A percentile compares a stretch with the other conserved stretches of the same genome.
Conservation (phyloP, 495 filamentous ascomycete genomes). For the Annulohypoxylon maeteangense region DNA sequence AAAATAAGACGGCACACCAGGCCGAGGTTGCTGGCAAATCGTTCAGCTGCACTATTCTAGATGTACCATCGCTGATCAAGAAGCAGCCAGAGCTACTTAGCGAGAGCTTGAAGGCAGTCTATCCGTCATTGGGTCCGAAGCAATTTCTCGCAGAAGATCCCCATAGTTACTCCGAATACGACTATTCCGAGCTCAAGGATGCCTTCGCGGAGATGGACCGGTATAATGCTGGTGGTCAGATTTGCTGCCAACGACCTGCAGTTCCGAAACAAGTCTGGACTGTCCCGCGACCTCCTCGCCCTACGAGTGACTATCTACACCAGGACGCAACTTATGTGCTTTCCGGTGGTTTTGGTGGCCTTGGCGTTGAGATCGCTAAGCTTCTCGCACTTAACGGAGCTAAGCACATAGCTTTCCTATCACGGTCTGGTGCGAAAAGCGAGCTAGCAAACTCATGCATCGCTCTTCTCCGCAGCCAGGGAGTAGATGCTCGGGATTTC, state of each 20-base stretch:
- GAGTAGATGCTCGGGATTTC: conserved; percentile 14
- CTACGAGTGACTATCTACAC: conserved; percentile 27
- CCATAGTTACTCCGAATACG: conserved; percentile 1
- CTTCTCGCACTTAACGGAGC: conserved; percentile 23
- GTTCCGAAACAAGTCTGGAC: conserved; percentile 16
- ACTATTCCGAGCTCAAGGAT: conserved; percentile 23
- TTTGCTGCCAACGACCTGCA: conserved; percentile 20
- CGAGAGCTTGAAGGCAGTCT: conserved; percentile 1
- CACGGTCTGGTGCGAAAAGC: conserved; percentile 20
- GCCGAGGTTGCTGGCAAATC: conserved; percentile 7
- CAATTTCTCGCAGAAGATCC: conserved; percentile 2
- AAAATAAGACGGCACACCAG: background rate
- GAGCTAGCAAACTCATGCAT: conserved; percentile 22
- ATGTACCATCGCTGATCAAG: conserved; percentile 17
- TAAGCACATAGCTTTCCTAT: conserved; percentile 31
- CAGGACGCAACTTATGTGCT: conserved; percentile 53
- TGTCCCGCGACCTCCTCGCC: conserved; percentile 3
- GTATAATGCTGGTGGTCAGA: background rate
- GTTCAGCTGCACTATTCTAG: conserved; percentile 26
- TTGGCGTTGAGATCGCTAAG: conserved; percentile 42
- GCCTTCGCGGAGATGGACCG: conserved; percentile 19
- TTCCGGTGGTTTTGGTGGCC: conserved; percentile 55
- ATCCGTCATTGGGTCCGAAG: background rate
- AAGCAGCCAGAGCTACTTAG: conserved; percentile 19
- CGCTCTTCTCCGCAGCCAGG: conserved; percentile 7